These are phyloP conservation scores for Blastobotrys petasosporus DNA, from an alignment of 1,139 yeast species.

Conservation along the genomic window DNA sequence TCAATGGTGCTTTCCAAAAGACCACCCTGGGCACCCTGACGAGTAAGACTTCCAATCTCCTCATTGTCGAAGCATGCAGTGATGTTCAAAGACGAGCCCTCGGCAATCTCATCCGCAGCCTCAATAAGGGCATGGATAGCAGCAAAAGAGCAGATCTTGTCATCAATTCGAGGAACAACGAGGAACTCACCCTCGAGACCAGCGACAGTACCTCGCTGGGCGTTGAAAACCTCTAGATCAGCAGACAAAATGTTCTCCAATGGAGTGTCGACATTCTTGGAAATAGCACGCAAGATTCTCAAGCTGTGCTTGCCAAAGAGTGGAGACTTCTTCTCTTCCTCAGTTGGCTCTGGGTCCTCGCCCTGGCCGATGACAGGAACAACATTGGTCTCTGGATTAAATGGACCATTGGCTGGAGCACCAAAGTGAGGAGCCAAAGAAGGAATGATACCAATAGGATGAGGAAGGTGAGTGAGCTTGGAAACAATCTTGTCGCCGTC, in stretches of 20 bases:
- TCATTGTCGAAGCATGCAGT: slow-evolving; percentile 87
- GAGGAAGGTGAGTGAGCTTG: slow-evolving; percentile 69
- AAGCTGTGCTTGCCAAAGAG: slow-evolving; percentile 66
- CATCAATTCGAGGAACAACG: slow-evolving; percentile 88
- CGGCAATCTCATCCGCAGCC: slow-evolving; percentile 35
- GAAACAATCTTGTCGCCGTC: slow-evolving; percentile 47
- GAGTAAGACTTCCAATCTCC: slow-evolving; percentile 81
- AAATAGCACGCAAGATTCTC: slow-evolving; percentile 64
- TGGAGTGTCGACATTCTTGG: slow-evolving; percentile 53
- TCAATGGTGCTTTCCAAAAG: slow-evolving; percentile 71
- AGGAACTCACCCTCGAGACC: slow-evolving; percentile 86
- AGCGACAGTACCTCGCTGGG: slow-evolving; percentile 77
- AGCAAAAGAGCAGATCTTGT: slow-evolving; percentile 82
- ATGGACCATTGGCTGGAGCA: slow-evolving; percentile 68
- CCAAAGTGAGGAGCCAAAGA: slow-evolving; percentile 95
- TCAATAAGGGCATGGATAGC: slow-evolving; percentile 60
- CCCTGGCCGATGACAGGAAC: slow-evolving; percentile 75
- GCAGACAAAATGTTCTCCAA: slow-evolving; percentile 70
- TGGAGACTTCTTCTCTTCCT: slow-evolving; percentile 56
- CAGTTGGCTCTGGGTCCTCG: slow-evolving; percentile 40
- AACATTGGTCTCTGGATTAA: slow-evolving; percentile 81
- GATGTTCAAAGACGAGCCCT: slow-evolving; percentile 29
- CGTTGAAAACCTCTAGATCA: slow-evolving; percentile 78
- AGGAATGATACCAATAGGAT: slow-evolving; percentile 85
- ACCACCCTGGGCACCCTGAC: slow-evolving; percentile 91